Percentiles rank a stretch among this genome's conserved stretches.
phyloP scores from a whole-genome alignment of 257 asterid species.

The Solanum virginianum region DNA sequence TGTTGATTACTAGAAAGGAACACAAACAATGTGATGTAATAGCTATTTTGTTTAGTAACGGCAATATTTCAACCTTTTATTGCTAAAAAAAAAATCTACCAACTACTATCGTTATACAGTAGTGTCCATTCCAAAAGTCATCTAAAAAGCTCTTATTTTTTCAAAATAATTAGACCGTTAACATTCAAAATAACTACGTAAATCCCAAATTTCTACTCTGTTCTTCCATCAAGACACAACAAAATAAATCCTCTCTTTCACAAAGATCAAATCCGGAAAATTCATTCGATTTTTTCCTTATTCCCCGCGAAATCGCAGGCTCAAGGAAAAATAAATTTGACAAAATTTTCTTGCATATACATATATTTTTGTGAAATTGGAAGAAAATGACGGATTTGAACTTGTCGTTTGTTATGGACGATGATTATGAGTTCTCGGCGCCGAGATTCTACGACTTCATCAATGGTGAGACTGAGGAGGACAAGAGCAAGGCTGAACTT shows the following conservation, averaged over 20 bases:
- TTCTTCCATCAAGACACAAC: not conserved
- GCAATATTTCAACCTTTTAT: too few species aligned
- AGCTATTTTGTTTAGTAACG: too few species aligned
- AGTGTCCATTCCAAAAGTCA: not conserved
- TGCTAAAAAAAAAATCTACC: too few species aligned
- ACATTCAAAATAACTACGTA: constrained; percentile 26
- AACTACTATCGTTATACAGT: not conserved
- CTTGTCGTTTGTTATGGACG: constrained; percentile 31
- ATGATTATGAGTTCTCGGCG: constrained; percentile 66
- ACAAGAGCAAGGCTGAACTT: constrained; percentile 57
- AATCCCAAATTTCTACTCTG: not conserved
- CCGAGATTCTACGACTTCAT: constrained; percentile 68
- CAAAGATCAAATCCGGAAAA: too few species aligned
- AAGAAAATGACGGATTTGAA: constrained; percentile 33
- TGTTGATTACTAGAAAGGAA: too few species aligned
- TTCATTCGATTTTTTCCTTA: too few species aligned
- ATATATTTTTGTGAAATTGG: not conserved
- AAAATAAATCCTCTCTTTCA: not conserved
- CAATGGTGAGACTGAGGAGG: constrained; percentile 49
- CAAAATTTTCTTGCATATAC: not conserved
- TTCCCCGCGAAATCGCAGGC: not conserved
- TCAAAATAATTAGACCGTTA: constrained; percentile 43
- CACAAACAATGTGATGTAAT: too few species aligned
- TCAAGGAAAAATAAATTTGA: not conserved
- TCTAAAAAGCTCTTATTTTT: not conserved